Evolutionary conservation across 2,329 filamentous ascomycete genomes (phyloP).

Genomic region (Nigrospora sphaerica): DNA sequence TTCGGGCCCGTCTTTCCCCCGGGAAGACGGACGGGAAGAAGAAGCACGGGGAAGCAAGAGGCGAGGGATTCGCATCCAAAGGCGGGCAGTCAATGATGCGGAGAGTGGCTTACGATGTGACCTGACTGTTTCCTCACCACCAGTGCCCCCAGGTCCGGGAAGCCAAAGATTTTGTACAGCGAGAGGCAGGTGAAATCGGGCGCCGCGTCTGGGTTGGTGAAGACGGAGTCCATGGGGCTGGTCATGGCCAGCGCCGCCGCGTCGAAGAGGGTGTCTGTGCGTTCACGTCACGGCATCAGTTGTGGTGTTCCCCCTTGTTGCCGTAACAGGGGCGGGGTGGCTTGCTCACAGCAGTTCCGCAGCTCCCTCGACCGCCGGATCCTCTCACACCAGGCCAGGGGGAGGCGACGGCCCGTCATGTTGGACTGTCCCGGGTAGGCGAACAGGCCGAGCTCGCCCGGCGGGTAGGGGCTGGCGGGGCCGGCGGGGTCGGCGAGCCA

Average conservation of each 20-base stretch:
- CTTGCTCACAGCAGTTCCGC: slow-evolving; percentile 24
- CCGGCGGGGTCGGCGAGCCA: slow-evolving; percentile 28
- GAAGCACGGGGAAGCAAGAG: no score
- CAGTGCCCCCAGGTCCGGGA: slow-evolving; percentile 56
- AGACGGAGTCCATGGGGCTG: slow-evolving; percentile 41
- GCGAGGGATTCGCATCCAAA: no score
- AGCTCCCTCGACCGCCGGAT: slow-evolving; percentile 23
- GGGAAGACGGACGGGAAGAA: no score
- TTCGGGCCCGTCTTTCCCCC: no score
- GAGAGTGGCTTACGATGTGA: slow-evolving; percentile 28
- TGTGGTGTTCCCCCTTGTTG: neutral
- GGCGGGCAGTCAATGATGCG: slow-evolving; percentile 14
- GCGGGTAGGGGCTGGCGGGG: slow-evolving; percentile 13
- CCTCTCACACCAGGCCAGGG: slow-evolving; percentile 45
- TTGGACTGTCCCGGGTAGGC: slow-evolving; percentile 66
- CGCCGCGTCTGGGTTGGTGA: slow-evolving; percentile 33
- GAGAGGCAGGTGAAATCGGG: slow-evolving; percentile 57
- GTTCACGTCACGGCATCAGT: slow-evolving; percentile 26
- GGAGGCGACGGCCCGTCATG: slow-evolving; percentile 58
- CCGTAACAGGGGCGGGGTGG: neutral
- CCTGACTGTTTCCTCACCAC: slow-evolving; percentile 49
- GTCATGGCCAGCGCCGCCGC: slow-evolving; percentile 61
- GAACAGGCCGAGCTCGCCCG: slow-evolving; percentile 38
- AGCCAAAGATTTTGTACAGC: slow-evolving; percentile 63
- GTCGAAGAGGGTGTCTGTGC: slow-evolving; percentile 47